phyloP scores from a whole-genome alignment of 2,329 filamentous ascomycete species.

The Stachybotrys chartarum region DNA sequence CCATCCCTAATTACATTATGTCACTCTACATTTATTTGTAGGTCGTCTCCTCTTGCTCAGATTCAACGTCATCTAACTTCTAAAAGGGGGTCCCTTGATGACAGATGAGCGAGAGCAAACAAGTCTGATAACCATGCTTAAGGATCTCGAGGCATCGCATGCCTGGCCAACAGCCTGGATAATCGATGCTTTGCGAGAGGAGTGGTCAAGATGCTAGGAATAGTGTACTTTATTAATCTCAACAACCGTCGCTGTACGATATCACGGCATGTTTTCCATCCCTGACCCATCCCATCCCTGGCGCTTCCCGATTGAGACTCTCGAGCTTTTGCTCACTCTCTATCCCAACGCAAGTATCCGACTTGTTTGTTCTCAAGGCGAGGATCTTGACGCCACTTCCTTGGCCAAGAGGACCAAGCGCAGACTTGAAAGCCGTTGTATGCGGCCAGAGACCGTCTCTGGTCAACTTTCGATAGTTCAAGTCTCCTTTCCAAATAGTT shows the following conservation, averaged over 20 bases:
- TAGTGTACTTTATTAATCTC: not conserved
- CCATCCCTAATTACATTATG: constrained; percentile 6
- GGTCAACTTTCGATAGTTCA: constrained; percentile 63
- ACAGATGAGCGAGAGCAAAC: constrained; percentile 3
- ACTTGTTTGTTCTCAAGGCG: constrained; percentile 61
- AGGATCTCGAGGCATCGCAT: constrained; percentile 4
- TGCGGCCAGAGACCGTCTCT: constrained; percentile 58
- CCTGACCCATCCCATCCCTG: constrained; percentile 58
- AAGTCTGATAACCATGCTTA: constrained; percentile 2
- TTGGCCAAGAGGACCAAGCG: constrained; percentile 55
- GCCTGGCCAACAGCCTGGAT: constrained; percentile 6
- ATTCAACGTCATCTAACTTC: constrained; percentile 1
- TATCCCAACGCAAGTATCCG: constrained; percentile 51
- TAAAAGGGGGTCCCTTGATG: constrained; percentile 5
- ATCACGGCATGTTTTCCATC: constrained; percentile 63
- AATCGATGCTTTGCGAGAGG: constrained; percentile 2
- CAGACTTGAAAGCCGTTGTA: constrained; percentile 55
- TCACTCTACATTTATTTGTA: constrained; percentile 6
- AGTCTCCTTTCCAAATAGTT: constrained; percentile 63
- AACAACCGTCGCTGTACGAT: constrained; percentile 4
- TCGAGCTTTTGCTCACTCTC: constrained; percentile 49
- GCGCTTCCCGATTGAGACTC: constrained; percentile 38
- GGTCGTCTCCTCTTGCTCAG: not conserved
- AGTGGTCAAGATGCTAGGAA: constrained; percentile 1
- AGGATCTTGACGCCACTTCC: constrained; percentile 51